These are phyloP conservation scores for Linderina pennispora DNA, from an alignment of 192 early-diverging fungal genomes.

Conservation along the genomic window DNA sequence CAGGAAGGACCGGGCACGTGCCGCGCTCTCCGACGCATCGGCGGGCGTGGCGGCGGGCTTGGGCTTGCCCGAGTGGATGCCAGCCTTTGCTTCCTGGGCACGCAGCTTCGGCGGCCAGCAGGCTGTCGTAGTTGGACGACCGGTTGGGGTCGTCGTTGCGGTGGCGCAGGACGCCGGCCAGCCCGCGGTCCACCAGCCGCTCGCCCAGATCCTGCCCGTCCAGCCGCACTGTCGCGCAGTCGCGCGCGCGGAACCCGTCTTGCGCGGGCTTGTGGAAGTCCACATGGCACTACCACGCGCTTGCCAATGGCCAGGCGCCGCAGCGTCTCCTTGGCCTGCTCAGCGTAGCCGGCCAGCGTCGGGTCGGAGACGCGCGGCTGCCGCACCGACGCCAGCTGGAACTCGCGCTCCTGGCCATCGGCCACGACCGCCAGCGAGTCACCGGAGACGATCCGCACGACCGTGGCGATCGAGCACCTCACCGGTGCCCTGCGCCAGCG, in stretches of 20 bases:
- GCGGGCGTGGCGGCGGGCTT: constrained; percentile 61
- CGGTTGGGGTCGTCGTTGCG: constrained; percentile 83
- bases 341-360: constrained; percentile 72
- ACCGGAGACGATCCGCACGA: constrained; percentile 54
- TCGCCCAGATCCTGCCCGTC: constrained; percentile 57
- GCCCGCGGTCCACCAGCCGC: constrained; percentile 55
- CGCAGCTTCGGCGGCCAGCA: constrained; percentile 73
- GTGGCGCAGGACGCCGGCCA: constrained; percentile 77
- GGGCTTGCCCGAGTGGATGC: constrained; percentile 84
- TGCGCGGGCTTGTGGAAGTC: constrained; percentile 90
- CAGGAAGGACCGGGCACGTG: constrained; percentile 83
- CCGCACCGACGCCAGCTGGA: constrained; percentile 57
- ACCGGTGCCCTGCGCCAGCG: not conserved
- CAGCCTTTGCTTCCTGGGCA: constrained; percentile 63
- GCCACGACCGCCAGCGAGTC: constrained; percentile 51
- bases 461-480: constrained; percentile 47
- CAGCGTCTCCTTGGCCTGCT: constrained; percentile 85
- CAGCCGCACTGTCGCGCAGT: constrained; percentile 78
- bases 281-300: constrained; percentile 56
- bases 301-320: constrained; percentile 86
- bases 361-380: constrained; percentile 66
- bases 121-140: constrained; percentile 77
- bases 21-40: constrained; percentile 78
- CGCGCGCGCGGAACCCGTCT: constrained; percentile 75
- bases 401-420: constrained; percentile 46